These are phyloP conservation scores for Rhododendron ovatum DNA, from an alignment of 148 eudicot genomes.

Conservation along the genomic window DNA sequence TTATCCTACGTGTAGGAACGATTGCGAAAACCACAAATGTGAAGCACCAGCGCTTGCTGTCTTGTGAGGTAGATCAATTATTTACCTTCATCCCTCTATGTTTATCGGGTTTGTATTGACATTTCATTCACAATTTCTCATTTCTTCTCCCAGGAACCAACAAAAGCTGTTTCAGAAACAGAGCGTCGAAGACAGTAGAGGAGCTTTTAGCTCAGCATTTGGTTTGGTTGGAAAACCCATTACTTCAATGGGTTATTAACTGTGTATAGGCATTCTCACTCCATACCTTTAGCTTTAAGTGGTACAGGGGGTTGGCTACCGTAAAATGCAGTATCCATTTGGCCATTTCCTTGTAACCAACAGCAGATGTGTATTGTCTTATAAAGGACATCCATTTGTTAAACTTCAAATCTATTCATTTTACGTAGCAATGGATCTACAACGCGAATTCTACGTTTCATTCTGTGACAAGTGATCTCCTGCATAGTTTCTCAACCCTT, in stretches of 20 bases:
- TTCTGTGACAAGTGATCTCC: neutral
- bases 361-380: neutral
- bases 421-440: neutral
- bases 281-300: neutral
- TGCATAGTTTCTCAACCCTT: neutral
- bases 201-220: conserved; percentile 2
- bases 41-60: conserved; percentile 16
- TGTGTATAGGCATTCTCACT: neutral
- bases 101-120: neutral
- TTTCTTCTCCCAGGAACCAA: conserved; percentile 32
- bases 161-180: conserved; percentile 33
- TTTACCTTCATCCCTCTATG: neutral
- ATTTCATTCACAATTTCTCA: conserved; percentile 13
- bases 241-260: neutral
- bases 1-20: conserved; percentile 41
- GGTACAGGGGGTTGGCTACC: neutral
- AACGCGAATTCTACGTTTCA: neutral
- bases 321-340: neutral
- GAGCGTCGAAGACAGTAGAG: neutral
- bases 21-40: conserved; percentile 25
- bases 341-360: conserved; percentile 6
- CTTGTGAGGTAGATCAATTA: conserved; percentile 26
- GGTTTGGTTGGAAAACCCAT: neutral
- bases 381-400: neutral
- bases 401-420: neutral